Conservation (phyloP, 768 basidiomycete species). For the Steccherinum ochraceum region DNA sequence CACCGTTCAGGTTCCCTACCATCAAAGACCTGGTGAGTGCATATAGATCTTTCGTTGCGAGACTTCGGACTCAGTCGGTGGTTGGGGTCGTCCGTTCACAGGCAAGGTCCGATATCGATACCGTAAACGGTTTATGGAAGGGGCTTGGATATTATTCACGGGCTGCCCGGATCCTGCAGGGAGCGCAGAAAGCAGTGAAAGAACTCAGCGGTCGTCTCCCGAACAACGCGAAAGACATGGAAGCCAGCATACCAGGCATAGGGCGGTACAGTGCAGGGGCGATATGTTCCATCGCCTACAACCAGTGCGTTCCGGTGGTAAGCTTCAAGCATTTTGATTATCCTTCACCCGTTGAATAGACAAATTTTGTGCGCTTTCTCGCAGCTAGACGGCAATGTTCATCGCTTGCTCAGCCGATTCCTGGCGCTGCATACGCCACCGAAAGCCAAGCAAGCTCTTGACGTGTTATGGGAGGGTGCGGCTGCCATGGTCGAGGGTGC, state of each 20-base stretch:
- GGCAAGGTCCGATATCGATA: conserved; percentile 70
- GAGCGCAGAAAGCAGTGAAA: conserved; percentile 73
- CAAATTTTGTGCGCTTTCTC: not conserved
- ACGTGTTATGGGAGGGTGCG: conserved; percentile 80
- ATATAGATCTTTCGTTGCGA: too few relatives aligned
- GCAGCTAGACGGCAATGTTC: conserved; percentile 88
- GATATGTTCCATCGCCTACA: conserved; percentile 85
- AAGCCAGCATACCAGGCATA: conserved; percentile 79
- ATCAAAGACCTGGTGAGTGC: conserved; percentile 61
- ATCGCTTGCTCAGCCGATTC: conserved; percentile 77
- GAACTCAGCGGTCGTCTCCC: conserved; percentile 70
- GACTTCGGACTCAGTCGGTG: too few relatives aligned
- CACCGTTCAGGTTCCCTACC: conserved; percentile 63
- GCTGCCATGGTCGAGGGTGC: conserved; percentile 53
- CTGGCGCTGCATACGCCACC: conserved; percentile 78
- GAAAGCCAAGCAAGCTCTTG: conserved; percentile 71
- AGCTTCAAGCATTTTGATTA: conserved; percentile 24
- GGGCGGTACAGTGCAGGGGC: conserved; percentile 86
- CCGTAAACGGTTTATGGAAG: conserved; percentile 87
- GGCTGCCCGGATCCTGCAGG: conserved; percentile 73
- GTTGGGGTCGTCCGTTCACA: too few relatives aligned
- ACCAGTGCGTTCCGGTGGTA: conserved; percentile 77
- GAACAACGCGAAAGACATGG: conserved; percentile 72
- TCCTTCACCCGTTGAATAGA: not conserved
- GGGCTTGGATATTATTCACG: conserved; percentile 89